Evolutionary conservation across 495 filamentous ascomycete genomes (phyloP).

Genomic region (Annulohypoxylon stygium): DNA sequence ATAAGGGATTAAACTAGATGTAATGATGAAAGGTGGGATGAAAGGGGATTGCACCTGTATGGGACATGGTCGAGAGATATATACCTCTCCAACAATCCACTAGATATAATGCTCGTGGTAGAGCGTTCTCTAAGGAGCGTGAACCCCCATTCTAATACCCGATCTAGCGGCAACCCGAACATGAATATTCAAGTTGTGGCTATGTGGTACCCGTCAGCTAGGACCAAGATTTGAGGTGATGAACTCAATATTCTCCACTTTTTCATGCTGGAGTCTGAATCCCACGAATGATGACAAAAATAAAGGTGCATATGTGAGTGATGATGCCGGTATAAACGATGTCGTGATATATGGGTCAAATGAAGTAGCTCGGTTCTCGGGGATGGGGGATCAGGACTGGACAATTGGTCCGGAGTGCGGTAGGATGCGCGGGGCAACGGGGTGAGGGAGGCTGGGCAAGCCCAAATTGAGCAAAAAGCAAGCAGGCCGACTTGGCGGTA

Average conservation of each 20-base stretch:
- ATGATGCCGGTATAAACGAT: constrained; percentile 35
- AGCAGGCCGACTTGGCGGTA: constrained; percentile 30
- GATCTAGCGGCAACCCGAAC: background rate
- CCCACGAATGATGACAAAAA: constrained; percentile 27
- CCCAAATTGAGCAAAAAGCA: background rate
- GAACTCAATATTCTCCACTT: constrained; percentile 22
- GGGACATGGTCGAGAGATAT: constrained; percentile 15
- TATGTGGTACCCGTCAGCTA: constrained; percentile 17
- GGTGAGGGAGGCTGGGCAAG: constrained; percentile 20
- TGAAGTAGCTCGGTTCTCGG: constrained; percentile 42
- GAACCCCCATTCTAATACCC: constrained; percentile 23
- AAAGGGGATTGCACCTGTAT: background rate
- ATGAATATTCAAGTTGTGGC: constrained; percentile 23
- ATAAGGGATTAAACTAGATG: background rate
- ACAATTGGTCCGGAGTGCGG: constrained; percentile 18
- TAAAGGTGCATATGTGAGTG: background rate
- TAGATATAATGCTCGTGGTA: background rate
- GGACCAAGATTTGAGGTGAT: constrained; percentile 23
- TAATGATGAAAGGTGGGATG: background rate
- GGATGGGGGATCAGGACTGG: constrained; percentile 32
- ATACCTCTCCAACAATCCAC: constrained; percentile 10
- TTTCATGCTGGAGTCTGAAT: constrained; percentile 10
- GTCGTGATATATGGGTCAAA: constrained; percentile 35
- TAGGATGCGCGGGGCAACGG: constrained; percentile 39
- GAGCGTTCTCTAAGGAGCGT: background rate